A percentile compares a stretch with the other conserved stretches of the same genome.
Evolutionary conservation across 23 red algal genomes (phyloP).

Genomic region (Gracilariopsis chorda): DNA sequence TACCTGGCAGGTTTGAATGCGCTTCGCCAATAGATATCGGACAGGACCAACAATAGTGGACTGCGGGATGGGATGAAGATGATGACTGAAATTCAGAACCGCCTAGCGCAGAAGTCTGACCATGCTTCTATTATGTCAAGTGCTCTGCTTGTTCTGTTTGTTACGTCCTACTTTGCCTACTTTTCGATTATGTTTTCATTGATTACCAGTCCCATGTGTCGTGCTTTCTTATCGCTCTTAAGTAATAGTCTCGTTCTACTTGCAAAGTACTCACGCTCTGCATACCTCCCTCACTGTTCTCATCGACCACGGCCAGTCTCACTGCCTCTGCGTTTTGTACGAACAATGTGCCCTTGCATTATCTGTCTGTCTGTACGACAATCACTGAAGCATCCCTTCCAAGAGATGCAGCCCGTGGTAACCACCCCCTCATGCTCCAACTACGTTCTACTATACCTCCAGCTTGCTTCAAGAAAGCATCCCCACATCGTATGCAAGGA

Average conservation of each 20-base stretch:
- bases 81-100: slow-evolving; percentile 13
- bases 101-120: background rate
- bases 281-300: background rate
- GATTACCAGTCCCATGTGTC: slow-evolving; percentile 62
- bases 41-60: too few relatives aligned
- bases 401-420: too few relatives aligned
- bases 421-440: too few relatives aligned
- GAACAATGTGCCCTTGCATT: slow-evolving; percentile 36
- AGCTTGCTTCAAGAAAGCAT: too few relatives aligned
- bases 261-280: slow-evolving; percentile 36
- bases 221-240: slow-evolving; percentile 49
- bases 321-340: slow-evolving; percentile 85
- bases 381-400: too few relatives aligned
- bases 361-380: too few relatives aligned
- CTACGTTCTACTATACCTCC: too few relatives aligned
- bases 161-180: too few relatives aligned
- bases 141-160: too few relatives aligned
- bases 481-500: too few relatives aligned
- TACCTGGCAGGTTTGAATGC: too few relatives aligned
- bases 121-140: background rate
- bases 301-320: slow-evolving; percentile 27
- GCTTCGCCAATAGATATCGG: too few relatives aligned
- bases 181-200: slow-evolving; percentile 71
- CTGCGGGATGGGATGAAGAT: slow-evolving; percentile 55
- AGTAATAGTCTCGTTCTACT: slow-evolving; percentile 39